phyloP scores from a whole-genome alignment of 306 rosid genomes.

The Cucumis melo region DNA sequence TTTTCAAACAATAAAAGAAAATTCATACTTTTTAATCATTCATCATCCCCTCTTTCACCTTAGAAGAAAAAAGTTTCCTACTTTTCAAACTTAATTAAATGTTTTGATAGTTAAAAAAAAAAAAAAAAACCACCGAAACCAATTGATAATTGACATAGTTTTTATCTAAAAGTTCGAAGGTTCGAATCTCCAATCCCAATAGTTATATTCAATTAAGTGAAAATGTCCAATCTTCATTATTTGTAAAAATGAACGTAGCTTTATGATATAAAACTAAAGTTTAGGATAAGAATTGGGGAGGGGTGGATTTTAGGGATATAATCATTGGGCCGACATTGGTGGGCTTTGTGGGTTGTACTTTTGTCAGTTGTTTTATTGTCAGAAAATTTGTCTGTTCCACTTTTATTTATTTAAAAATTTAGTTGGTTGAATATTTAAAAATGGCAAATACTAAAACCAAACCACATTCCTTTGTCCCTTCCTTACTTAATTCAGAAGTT shows the following conservation, averaged over 20 bases:
- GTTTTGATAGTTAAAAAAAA: no score
- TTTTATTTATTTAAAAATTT: not conserved
- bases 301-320: not conserved
- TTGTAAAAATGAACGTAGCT: no score
- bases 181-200: no score
- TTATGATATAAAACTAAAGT: no score
- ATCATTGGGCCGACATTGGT: not conserved
- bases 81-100: not conserved
- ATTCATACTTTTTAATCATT: not conserved
- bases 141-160: no score
- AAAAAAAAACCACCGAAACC: no score
- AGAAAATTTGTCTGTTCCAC: not conserved
- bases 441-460: not conserved
- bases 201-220: no score
- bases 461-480: not conserved
- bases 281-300: no score
- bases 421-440: not conserved
- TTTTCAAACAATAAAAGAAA: not conserved
- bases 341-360: not conserved
- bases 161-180: accelerated
- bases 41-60: not conserved
- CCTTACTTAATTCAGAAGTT: not conserved
- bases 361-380: not conserved
- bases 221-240: no score
- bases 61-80: not conserved